Percentiles rank a stretch among this genome's conserved stretches.
Conservation (phyloP, 2,329 filamentous ascomycete genomes). For the Blastomyces silverae region DNA sequence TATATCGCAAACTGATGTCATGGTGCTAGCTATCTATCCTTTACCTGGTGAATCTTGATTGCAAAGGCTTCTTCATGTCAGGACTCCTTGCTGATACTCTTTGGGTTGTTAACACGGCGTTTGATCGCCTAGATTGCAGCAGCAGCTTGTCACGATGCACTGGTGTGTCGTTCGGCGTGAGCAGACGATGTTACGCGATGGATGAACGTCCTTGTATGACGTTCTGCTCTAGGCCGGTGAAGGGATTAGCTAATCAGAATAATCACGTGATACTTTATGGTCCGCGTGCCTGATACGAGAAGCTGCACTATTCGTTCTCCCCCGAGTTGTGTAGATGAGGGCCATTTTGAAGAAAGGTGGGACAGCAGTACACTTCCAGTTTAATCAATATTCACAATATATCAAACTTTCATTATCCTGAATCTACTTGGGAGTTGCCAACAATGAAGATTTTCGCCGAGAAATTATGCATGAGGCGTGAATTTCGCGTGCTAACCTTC, state of each 20-base stretch:
- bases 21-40: not conserved
- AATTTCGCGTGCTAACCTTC: not conserved
- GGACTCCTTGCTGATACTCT: not conserved
- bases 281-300: not conserved
- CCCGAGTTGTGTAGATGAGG: no score
- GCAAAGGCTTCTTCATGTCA: not conserved
- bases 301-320: no score
- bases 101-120: not conserved
- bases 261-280: not conserved
- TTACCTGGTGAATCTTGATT: not conserved
- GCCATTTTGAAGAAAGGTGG: no score
- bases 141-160: not conserved
- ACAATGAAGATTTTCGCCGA: not conserved
- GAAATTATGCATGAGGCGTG: not conserved
- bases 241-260: not conserved
- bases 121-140: not conserved
- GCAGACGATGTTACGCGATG: not conserved
- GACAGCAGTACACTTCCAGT: no score
- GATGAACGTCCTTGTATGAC: not conserved
- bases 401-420: not conserved
- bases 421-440: not conserved
- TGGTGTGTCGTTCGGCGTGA: not conserved
- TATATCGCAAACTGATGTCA: not conserved
- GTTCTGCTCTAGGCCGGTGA: not conserved
- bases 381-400: not conserved